Conservation (phyloP, 257 asterid genomes). For the Nicotiana benthamiana region DNA sequence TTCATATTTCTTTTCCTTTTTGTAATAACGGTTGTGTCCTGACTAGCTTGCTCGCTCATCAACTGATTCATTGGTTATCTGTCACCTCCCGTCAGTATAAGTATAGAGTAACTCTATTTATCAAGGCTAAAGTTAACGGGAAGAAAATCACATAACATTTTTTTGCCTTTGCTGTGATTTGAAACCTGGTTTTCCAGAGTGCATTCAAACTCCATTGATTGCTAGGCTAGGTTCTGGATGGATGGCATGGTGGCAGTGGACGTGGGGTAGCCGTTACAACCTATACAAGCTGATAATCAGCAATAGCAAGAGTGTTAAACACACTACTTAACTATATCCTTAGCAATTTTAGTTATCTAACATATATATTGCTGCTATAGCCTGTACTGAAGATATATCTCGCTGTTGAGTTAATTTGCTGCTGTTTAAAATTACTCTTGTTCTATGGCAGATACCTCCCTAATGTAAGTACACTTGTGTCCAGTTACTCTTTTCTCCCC, state of each 20-base stretch:
- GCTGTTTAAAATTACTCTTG: neutral
- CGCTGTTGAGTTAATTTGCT: neutral
- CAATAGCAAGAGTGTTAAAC: neutral
- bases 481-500: neutral
- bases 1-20: too few relatives aligned
- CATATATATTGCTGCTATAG: neutral
- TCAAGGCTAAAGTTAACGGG: too few relatives aligned
- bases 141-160: too few relatives aligned
- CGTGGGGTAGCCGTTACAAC: neutral
- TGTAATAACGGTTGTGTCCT: too few relatives aligned
- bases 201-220: too few relatives aligned
- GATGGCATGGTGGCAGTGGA: neutral
- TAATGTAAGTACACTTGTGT: neutral
- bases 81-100: too few relatives aligned
- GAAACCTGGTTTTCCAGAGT: too few relatives aligned
- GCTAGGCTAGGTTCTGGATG: neutral
- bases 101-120: too few relatives aligned
- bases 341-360: neutral
- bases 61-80: too few relatives aligned
- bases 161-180: too few relatives aligned
- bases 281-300: neutral
- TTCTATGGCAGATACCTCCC: neutral
- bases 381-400: neutral
- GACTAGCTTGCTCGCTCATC: neutral
- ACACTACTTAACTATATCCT: neutral